A percentile compares a stretch with the other conserved stretches of the same genome.
Evolutionary conservation across 257 asterid genomes (phyloP).

Genomic region (Fraxinus anomala): DNA sequence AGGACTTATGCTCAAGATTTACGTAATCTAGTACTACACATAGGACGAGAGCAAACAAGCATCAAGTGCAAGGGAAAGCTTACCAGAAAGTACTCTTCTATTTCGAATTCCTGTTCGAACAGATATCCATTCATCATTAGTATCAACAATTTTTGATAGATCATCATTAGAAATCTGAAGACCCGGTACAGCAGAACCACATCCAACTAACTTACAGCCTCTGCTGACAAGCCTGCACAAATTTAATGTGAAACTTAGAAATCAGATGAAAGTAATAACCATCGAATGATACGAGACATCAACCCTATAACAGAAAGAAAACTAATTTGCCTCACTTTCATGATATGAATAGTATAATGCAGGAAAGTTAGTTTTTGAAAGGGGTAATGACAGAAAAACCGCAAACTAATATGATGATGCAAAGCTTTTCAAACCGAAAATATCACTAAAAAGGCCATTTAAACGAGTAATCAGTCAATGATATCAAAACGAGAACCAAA

Average conservation of each 20-base stretch:
- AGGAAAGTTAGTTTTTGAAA: no score
- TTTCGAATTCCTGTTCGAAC: slow-evolving; percentile 55
- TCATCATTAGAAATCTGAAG: slow-evolving; percentile 2
- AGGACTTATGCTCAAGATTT: no score
- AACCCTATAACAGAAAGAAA: neutral
- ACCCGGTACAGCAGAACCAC: neutral
- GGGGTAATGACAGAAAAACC: neutral
- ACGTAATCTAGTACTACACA: neutral
- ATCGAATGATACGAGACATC: neutral
- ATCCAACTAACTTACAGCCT: slow-evolving; percentile 10
- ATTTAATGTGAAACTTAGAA: neutral
- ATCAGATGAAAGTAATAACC: neutral
- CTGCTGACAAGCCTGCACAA: slow-evolving; percentile 7
- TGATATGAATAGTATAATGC: no score
- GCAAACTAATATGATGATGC: neutral
- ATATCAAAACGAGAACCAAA: neutral
- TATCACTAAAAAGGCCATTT: neutral
- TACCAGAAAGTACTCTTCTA: slow-evolving; percentile 54
- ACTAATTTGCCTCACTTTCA: neutral
- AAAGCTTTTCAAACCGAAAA: neutral
- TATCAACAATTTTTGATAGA: neutral
- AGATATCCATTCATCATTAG: slow-evolving; percentile 8
- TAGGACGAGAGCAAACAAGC: neutral
- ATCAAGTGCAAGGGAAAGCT: slow-evolving; percentile 6
- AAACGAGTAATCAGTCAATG: neutral